A percentile compares a stretch with the other conserved stretches of the same genome.
Evolutionary conservation across 2,329 filamentous ascomycete species (phyloP).

Genomic region (Cordyceps javanica): DNA sequence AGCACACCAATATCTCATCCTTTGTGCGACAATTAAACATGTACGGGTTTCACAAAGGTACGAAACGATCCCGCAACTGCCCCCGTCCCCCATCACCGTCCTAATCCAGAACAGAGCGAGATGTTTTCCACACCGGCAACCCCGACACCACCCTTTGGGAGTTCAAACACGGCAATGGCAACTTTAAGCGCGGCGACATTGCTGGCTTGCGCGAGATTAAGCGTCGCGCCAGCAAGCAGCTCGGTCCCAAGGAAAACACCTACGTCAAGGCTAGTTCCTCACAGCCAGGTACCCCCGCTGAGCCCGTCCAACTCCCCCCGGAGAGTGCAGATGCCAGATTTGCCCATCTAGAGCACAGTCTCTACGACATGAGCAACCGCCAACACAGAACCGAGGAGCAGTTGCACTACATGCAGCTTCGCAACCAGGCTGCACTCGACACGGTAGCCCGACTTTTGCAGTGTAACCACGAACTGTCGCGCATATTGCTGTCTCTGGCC

Average conservation of each 20-base stretch:
- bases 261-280: constrained; percentile 68
- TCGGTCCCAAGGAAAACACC: constrained; percentile 87
- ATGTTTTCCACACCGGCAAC: constrained; percentile 93
- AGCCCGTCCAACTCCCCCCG: constrained; percentile 63
- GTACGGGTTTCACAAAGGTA: constrained; percentile 99
- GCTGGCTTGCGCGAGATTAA: constrained; percentile 92
- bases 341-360: constrained; percentile 67
- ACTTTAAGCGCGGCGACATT: constrained; percentile 91
- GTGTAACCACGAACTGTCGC: constrained; percentile 80
- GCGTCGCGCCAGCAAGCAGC: constrained; percentile 84
- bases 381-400: constrained; percentile 79
- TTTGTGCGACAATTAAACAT: constrained; percentile 98
- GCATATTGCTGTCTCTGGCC: constrained; percentile 65
- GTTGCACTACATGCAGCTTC: constrained; percentile 70
- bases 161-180: constrained; percentile 96
- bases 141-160: constrained; percentile 96
- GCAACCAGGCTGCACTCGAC: constrained; percentile 77
- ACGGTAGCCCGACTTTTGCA: constrained; percentile 64
- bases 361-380: constrained; percentile 73
- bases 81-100: background rate
- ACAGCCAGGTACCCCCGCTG: constrained; percentile 78
- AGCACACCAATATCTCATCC: constrained; percentile 97
- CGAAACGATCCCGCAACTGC: background rate
- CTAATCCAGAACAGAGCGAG: constrained; percentile 62
- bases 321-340: constrained; percentile 75